phyloP scores from a whole-genome alignment of 768 basidiomycete species.

The Hygrocybe coccinea region DNA sequence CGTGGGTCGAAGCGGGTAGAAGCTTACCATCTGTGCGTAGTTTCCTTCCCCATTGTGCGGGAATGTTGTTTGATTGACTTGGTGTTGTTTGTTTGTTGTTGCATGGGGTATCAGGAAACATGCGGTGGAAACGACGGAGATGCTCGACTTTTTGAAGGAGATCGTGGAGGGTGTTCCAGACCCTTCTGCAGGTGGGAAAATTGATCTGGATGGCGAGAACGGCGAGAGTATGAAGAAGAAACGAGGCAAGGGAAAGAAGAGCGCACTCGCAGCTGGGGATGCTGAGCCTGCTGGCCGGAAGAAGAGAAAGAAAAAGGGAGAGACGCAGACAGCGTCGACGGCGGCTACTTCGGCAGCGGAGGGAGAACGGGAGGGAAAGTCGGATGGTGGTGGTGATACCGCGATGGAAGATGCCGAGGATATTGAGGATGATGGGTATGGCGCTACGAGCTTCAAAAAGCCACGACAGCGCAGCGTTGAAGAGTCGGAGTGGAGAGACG shows the following conservation, averaged over 20 bases:
- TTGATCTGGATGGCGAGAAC: constrained; percentile 62
- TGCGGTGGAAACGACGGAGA: constrained; percentile 80
- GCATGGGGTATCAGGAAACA: constrained; percentile 69
- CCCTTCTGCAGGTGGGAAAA: constrained; percentile 77
- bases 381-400: constrained; percentile 22
- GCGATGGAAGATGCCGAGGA: constrained; percentile 37
- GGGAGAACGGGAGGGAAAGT: constrained; percentile 21
- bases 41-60: neutral
- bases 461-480: neutral
- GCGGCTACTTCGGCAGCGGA: constrained; percentile 29
- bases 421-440: constrained; percentile 32
- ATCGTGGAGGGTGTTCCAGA: constrained; percentile 83
- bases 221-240: constrained; percentile 54
- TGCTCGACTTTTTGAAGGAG: constrained; percentile 92
- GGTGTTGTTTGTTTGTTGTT: neutral
- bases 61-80: neutral
- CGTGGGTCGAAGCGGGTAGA: constrained; percentile 87
- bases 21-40: constrained; percentile 84
- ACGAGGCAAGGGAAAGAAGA: constrained; percentile 44
- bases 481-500: constrained; percentile 1
- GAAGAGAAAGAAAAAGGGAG: constrained; percentile 36
- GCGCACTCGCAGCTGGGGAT: constrained; percentile 30
- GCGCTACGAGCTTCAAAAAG: neutral
- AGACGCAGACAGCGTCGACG: constrained; percentile 13
- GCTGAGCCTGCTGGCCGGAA: constrained; percentile 30